Base-by-base conservation (phyloP, 2,329 filamentous ascomycete species). In the Hymenoscyphus infarciens region DNA sequence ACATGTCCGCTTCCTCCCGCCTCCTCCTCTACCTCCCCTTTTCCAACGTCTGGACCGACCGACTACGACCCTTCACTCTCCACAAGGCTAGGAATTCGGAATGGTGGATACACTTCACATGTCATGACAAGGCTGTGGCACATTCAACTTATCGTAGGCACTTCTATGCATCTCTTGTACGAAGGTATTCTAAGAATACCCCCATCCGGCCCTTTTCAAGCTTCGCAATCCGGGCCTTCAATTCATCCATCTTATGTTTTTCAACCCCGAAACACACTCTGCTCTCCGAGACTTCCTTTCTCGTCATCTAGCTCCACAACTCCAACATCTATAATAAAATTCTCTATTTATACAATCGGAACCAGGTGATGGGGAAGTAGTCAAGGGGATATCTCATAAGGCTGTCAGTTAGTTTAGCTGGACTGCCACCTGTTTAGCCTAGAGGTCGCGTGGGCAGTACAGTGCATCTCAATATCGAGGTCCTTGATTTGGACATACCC, bases 181-280 rank as follows among this genome's bases (percentile, higher is more conserved):
- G 19, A 25, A 52, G 35, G 5, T 22, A 22, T 19, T 25, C 45
- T 22, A 25, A 52, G 45, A 52, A 57, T 57, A 35, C 33, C n/a
- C 19, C 45, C 13, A 62, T 33, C 42, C 61, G 61, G 61, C 56
- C 61, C 61, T 62, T 59, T 54, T 62, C 33, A 49, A 53, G 38
- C 29, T 58, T 49, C 31, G 25, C 45, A 52, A 5, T 35, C n/a
- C 58, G 42, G 52, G 13, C 29, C 29, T 55, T 11, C 5, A 55
- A 19, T 55, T 19, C 25, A 27, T 31, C 53, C 53, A 56, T 55
- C 42, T 56, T 56, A 57, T 39, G 4, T 29, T 15, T 29, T 15
- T 25, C 27, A 25, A 39, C 27, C 13, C 13, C 27, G 27, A 55
- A 55, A 55, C 29, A 55, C 3, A 10, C 27, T 27, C 22, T 57